Evolutionary conservation across 2,329 filamentous ascomycete species (phyloP), one percentile per base, ranked within the genome.

Genomic region (Fusarium sp.): DNA sequence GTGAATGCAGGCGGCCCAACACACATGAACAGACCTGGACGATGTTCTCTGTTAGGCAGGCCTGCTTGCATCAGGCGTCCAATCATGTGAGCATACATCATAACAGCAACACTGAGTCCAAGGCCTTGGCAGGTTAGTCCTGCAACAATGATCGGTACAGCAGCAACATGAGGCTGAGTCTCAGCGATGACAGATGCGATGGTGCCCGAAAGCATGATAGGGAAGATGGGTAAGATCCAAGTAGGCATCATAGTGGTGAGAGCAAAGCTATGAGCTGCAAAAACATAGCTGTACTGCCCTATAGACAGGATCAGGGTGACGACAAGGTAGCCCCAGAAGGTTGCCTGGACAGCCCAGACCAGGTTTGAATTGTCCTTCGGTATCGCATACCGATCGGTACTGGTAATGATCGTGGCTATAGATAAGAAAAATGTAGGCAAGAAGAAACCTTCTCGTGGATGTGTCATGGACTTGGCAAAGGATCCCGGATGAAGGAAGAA

Each of bases 141-240:
- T 2, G 88, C 90, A 29, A 89, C 84, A 57, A 92, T 83, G 66
- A 94, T 92, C 5, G 90, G 85, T n/a, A 92, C 79, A 4, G 89
- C 86, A 2, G 85, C 78, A 9, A 83, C 79, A 0, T 86, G 79
- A 0, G 91, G 89, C 71, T 93, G 91, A 3, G 86, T 85, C 14
- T 84, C 83, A 16, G 87, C 86, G 56, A 93, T 91, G 69, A 91
- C 87, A 3, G 89, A 88, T 5, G 92, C 91, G 48, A 94, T 89
- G 4, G 91, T 93, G 4, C 92, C 92, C 1, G 87, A 87, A 15
- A 94, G 85, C 91, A 94, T 93, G 78, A 92, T 84, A 16, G 91
- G 91, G 78, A 93, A 94, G 74, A 93, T 90, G n/a, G 91, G 91
- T 9, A 94, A 82, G 64, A 93, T 89, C 91, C 91, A 93, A 0